Evolutionary conservation across 1,284 basidiomycete species (phyloP), one percentile per base, ranked within the genome.

Genomic region (Ceratobasidium sp.): DNA sequence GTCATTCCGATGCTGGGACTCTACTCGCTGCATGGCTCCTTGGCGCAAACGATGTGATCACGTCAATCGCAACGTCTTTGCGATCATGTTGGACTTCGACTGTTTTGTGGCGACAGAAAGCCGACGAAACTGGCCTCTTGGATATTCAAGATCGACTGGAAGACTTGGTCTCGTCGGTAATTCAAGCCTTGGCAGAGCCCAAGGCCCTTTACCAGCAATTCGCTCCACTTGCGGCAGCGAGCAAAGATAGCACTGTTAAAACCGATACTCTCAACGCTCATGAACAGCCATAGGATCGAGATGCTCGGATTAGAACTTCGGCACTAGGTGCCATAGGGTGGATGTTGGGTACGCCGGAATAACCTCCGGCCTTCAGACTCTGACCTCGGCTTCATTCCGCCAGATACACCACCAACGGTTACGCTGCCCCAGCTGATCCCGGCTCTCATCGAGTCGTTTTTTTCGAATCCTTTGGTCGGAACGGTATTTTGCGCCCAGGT

Each of bases 21-120:
- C 51, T 96, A 43, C 83, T 97, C 0, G 96, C 95, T 0, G 89
- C 93, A 7, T 97, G 95, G 95, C 89, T 87, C 76, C 87, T 95
- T 79, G 86, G 90, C 1, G 87, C 90, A 22, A 88, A 92, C 81
- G 95, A 97, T 80, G 84, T 90, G 29, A 95, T 96, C 80, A 87
- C 90, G 19, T 84, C 85, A 2, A 90, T 95, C 19, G 84, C 90
- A 1, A 80, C 82, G 0, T 82, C 85, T 19, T 90, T 91, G 0
- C 82, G 83, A 17, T 86, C 86, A 71, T 86, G 89, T 13, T 94
- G 92, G 92, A 83, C 82, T 15, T 82, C 85, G 7, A 82, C 85
- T 44, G 80, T 90, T 59, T 79, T 34, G 77, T 81, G 66, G 67
- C 75, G 62, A 5, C 34, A 29, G 19, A 54, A 37, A 17, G 25